phyloP scores from a whole-genome alignment of 1,284 basidiomycete genomes.

The Tylopilus orsonianus region DNA sequence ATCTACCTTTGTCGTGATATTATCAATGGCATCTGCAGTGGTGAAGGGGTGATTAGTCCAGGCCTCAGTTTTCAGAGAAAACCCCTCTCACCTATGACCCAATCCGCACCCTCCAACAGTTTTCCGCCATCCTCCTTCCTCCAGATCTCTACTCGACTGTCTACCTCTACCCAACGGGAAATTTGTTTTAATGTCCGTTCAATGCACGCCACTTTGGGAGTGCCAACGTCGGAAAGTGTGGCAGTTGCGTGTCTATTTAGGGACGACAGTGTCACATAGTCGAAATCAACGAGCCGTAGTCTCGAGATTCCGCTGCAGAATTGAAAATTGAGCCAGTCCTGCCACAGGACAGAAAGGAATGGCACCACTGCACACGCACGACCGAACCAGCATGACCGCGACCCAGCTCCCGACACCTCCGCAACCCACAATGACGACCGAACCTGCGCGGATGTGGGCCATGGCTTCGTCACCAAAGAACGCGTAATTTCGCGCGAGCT shows the following conservation, averaged over 20 bases:
- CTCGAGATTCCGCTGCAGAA: slow-evolving; percentile 63
- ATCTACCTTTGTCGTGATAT: slow-evolving; percentile 93
- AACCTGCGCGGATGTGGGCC: slow-evolving; percentile 71
- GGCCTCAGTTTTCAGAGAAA: slow-evolving; percentile 8
- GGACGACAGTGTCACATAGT: slow-evolving; percentile 90
- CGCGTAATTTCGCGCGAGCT: slow-evolving; percentile 91
- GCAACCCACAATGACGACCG: slow-evolving; percentile 89
- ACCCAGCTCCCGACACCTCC: slow-evolving; percentile 97
- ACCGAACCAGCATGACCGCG: slow-evolving; percentile 90
- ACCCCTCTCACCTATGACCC: slow-evolving; percentile 73
- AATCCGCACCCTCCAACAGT: slow-evolving; percentile 80
- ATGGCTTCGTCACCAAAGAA: slow-evolving; percentile 94
- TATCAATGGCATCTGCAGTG: slow-evolving; percentile 86
- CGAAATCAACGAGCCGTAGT: slow-evolving; percentile 83
- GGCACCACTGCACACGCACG: slow-evolving; percentile 49
- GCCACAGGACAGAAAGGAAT: not conserved
- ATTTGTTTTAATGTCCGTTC: slow-evolving; percentile 74
- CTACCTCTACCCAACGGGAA: slow-evolving; percentile 72
- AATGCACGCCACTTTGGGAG: slow-evolving; percentile 88
- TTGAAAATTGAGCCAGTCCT: not conserved
- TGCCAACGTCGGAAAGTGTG: slow-evolving; percentile 88
- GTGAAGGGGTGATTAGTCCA: slow-evolving; percentile 16
- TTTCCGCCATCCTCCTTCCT: slow-evolving; percentile 71
- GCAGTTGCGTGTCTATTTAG: slow-evolving; percentile 95
- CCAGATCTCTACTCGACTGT: slow-evolving; percentile 83